Conservation (phyloP, 2,329 filamentous ascomycete species). For the Neurospora sp. region DNA sequence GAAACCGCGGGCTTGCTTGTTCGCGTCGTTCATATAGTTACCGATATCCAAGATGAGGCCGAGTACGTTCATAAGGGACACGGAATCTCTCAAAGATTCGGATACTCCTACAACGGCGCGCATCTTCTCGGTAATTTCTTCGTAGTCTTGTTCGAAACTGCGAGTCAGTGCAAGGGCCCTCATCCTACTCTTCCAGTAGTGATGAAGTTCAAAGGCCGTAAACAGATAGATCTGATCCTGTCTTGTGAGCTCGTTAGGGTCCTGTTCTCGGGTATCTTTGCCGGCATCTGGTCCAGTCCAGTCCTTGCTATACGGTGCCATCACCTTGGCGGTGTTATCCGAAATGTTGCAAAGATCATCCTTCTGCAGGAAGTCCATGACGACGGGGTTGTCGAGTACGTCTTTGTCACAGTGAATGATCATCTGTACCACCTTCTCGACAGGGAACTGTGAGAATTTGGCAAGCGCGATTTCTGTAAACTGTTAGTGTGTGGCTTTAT, state of each 20-base stretch:
- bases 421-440: conserved; percentile 82
- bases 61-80: conserved; percentile 90
- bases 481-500: conserved; percentile 22
- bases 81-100: conserved; percentile 82
- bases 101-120: conserved; percentile 79
- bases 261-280: conserved; percentile 69
- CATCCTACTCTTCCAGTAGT: conserved; percentile 99
- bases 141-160: conserved; percentile 80
- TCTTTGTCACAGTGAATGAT: conserved; percentile 91
- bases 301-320: conserved; percentile 94
- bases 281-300: conserved; percentile 84
- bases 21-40: conserved; percentile 99
- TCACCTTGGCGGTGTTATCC: conserved; percentile 79
- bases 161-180: conserved; percentile 77
- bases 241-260: conserved; percentile 78
- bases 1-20: conserved; percentile 96
- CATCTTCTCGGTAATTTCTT: conserved; percentile 79
- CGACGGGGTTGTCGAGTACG: conserved; percentile 77
- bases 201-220: conserved; percentile 87
- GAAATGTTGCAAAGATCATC: conserved; percentile 89
- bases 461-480: conserved; percentile 70
- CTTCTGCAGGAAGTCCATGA: conserved; percentile 94
- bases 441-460: conserved; percentile 78
- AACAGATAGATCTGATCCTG: conserved; percentile 94
- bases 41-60: conserved; percentile 95